phyloP scores from a whole-genome alignment of 108 stramenopile genomes.

The Nannochloropsis granulata region DNA sequence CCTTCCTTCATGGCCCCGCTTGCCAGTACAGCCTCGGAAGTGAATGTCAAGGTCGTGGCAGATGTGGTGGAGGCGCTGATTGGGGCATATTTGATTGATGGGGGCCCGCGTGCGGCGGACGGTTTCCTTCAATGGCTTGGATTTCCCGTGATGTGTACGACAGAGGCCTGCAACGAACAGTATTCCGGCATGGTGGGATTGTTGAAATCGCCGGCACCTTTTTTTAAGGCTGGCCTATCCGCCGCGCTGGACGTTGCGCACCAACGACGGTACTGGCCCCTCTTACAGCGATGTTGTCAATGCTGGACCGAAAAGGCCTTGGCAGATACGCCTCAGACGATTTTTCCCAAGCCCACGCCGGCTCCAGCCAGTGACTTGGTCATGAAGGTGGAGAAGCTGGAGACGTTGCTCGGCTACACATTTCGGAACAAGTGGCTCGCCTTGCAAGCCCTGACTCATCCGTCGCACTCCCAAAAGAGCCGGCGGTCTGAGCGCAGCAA shows the following conservation, averaged over 20 bases:
- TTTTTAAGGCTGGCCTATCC: neutral
- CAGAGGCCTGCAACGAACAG: neutral
- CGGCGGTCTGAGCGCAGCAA: neutral
- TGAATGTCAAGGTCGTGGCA: constrained; percentile 22
- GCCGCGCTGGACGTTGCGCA: neutral
- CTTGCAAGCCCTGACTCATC: constrained; percentile 33
- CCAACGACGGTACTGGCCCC: neutral
- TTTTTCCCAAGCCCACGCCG: neutral
- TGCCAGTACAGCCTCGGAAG: constrained; percentile 5
- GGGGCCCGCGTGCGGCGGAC: neutral
- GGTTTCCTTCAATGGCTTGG: neutral
- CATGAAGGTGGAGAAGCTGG: constrained; percentile 6
- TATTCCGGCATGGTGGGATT: neutral
- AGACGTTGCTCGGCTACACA: constrained; percentile 9
- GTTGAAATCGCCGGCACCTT: neutral
- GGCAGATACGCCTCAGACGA: neutral
- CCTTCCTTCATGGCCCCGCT: constrained; percentile 27
- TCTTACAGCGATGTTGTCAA: neutral
- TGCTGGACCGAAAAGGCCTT: neutral
- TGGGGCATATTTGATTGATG: neutral
- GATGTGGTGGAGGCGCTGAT: constrained; percentile 30
- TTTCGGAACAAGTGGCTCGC: constrained; percentile 26
- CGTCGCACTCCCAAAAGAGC: constrained; percentile 6
- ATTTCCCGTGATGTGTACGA: neutral
- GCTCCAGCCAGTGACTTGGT: neutral